Percentiles rank a stretch among this genome's conserved stretches.
Evolutionary conservation across 805 yeast species (phyloP).

Genomic region (Lipomyces lipofer): DNA sequence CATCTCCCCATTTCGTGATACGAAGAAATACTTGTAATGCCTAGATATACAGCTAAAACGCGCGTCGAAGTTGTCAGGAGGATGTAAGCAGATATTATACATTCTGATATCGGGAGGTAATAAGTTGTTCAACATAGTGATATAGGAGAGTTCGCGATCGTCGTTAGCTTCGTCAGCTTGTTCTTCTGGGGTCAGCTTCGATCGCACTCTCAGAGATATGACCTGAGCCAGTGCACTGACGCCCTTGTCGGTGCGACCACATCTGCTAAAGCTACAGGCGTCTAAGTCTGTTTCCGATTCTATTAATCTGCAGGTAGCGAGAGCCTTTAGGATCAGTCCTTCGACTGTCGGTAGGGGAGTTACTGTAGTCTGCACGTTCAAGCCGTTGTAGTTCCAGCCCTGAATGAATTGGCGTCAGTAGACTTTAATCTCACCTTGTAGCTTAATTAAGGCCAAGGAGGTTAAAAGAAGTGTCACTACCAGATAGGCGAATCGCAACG

Average conservation of each 20-base stretch:
- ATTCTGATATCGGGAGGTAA: conserved; percentile 80
- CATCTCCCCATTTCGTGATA: conserved; percentile 40
- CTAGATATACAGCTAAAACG: conserved; percentile 85
- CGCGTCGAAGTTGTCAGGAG: conserved; percentile 84
- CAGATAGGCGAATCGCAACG: conserved; percentile 77
- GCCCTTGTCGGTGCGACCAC: conserved; percentile 96
- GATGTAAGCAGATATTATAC: conserved; percentile 79
- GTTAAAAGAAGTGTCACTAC: conserved; percentile 8
- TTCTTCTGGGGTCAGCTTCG: conserved; percentile 60
- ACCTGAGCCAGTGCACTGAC: conserved; percentile 97
- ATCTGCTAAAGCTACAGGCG: conserved; percentile 75
- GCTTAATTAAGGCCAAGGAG: too few species aligned
- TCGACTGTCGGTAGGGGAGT: conserved; percentile 89
- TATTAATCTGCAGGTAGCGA: conserved; percentile 66
- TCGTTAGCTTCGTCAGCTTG: conserved; percentile 61
- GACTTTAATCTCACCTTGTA: too few species aligned
- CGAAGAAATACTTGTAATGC: conserved; percentile 82
- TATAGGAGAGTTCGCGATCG: conserved; percentile 69
- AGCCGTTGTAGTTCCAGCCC: conserved; percentile 94
- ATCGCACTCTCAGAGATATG: conserved; percentile 73
- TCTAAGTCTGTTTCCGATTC: conserved; percentile 51
- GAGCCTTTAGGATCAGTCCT: conserved; percentile 67
- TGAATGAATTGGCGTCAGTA: too few species aligned
- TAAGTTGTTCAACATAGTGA: conserved; percentile 69
- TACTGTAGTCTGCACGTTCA: conserved; percentile 71